Base-by-base conservation (phyloP, 345 rosid genomes). In the Draba incana region DNA sequence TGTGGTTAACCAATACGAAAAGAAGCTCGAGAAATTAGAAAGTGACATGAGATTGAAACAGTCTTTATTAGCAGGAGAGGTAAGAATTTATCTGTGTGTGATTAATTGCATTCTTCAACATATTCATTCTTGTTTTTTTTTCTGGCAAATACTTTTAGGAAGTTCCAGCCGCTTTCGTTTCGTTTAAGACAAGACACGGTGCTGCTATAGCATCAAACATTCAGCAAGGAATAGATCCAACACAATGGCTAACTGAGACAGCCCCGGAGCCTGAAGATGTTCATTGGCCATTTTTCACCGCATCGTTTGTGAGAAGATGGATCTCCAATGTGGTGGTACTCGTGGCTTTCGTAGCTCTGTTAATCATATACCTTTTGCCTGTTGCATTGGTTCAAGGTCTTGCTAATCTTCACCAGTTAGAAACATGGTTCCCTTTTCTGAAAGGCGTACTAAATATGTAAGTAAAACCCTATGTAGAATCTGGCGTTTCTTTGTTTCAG, bases 321-420 rank as follows among this genome's bases (percentile, higher is more conserved):
- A 79, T 86, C 68, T 82, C 70, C 68, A 83, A 80, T 67, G 72
- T 88, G 59, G 81, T 71, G 56, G 96, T 80, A n/a, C 65, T 73
- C 49, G 78, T 81, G 46, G 84, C 88, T 20, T 90, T 33, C 64
- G 39, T 79, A 46, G 79, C 85, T 75, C 75, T 88, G n/a, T 82
- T 87, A 2, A 68, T 90, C 75, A 72, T 90, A 37, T 92, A 86
- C 79, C 57, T 92, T 80, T 25, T 83, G 59, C 97, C 98, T 23
- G 97, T 92, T 72, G 81, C 80, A 48, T 25, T 90, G 54, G 98
- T 88, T 64, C 98, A 92, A 83, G 93, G 98, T 76, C 96, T 92
- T 66, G 84, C 98, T 64, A 84, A 92, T 81, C 84, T 92, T 68
- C 76, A 82, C 28, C 97, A 86, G 81, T 68, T 92, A 70, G 90